Evolutionary conservation across 1,139 yeast genomes (phyloP).

Genomic region (Sugiyamaella paludigena): DNA sequence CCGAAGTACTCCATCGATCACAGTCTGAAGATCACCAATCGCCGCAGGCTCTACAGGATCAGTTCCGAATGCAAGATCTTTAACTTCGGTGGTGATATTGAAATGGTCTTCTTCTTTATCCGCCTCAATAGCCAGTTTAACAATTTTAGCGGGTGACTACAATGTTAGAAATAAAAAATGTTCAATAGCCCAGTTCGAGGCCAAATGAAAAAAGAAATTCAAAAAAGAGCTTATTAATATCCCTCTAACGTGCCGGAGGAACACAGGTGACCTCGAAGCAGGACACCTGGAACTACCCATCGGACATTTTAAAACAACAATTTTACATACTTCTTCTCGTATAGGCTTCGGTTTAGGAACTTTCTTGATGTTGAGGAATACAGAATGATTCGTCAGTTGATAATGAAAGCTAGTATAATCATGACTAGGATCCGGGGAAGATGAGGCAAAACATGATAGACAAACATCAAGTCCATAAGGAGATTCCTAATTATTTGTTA

Average conservation of each 20-base stretch:
- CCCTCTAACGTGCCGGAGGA: too few relatives aligned
- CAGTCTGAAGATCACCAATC: slow-evolving; percentile 19
- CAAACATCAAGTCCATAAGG: slow-evolving; percentile 70
- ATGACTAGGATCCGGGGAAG: slow-evolving; percentile 49
- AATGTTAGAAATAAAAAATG: slow-evolving; percentile 1
- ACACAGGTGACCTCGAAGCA: too few relatives aligned
- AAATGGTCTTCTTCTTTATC: slow-evolving; percentile 66
- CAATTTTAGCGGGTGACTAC: slow-evolving; percentile 51
- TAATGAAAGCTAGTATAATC: slow-evolving; percentile 58
- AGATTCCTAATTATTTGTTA: slow-evolving; percentile 41
- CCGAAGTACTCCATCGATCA: slow-evolving; percentile 51
- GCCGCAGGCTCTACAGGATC: slow-evolving; percentile 15
- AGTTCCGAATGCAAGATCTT: slow-evolving; percentile 39
- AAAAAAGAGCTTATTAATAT: too few relatives aligned
- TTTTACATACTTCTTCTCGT: slow-evolving; percentile 6
- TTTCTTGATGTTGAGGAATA: slow-evolving; percentile 58
- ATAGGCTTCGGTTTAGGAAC: slow-evolving; percentile 38
- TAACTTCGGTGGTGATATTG: slow-evolving; percentile 48
- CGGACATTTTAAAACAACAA: background rate
- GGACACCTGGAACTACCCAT: too few relatives aligned
- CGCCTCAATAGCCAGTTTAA: slow-evolving; percentile 73
- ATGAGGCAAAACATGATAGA: slow-evolving; percentile 61
- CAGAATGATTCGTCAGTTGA: slow-evolving; percentile 49
- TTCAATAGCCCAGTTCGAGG: too few relatives aligned
- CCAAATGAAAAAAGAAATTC: too few relatives aligned